phyloP scores from a whole-genome alignment of 2,329 filamentous ascomycete species.

The Anthostomella pinea region DNA sequence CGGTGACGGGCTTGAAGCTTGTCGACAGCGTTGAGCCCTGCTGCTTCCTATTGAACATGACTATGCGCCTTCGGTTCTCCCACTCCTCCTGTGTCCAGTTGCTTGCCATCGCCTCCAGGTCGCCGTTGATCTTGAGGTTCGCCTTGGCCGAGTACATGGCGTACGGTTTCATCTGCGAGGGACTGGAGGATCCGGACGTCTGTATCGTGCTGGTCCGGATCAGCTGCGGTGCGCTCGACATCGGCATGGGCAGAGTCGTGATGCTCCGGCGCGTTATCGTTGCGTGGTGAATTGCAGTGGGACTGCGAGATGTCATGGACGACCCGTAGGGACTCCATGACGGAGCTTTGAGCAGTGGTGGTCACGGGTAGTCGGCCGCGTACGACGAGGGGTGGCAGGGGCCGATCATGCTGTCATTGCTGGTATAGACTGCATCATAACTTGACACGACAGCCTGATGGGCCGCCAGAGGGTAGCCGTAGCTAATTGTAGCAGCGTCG shows the following conservation, averaged over 20 bases:
- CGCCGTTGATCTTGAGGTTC: too few species aligned
- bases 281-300: slow-evolving; percentile 39
- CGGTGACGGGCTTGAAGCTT: slow-evolving; percentile 74
- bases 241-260: too few species aligned
- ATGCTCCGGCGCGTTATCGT: slow-evolving; percentile 40
- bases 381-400: slow-evolving; percentile 52
- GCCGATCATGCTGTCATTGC: slow-evolving; percentile 49
- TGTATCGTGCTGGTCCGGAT: too few species aligned
- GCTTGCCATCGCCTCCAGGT: too few species aligned
- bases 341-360: slow-evolving; percentile 34
- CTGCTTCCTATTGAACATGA: too few species aligned
- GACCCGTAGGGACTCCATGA: slow-evolving; percentile 44
- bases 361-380: slow-evolving; percentile 43
- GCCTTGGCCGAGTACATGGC: too few species aligned
- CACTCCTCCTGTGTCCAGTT: too few species aligned
- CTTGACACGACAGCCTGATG: slow-evolving; percentile 41
- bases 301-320: slow-evolving; percentile 36
- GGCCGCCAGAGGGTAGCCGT: slow-evolving; percentile 53
- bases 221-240: too few species aligned
- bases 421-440: slow-evolving; percentile 30
- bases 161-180: too few species aligned
- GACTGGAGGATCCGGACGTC: too few species aligned
- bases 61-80: too few species aligned
- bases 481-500: slow-evolving; percentile 46
- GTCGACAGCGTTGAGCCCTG: slow-evolving; percentile 76